Evolutionary conservation across 441 rosid species (phyloP), one percentile per base, ranked within the genome.

Genomic region (Brassica balearica): DNA sequence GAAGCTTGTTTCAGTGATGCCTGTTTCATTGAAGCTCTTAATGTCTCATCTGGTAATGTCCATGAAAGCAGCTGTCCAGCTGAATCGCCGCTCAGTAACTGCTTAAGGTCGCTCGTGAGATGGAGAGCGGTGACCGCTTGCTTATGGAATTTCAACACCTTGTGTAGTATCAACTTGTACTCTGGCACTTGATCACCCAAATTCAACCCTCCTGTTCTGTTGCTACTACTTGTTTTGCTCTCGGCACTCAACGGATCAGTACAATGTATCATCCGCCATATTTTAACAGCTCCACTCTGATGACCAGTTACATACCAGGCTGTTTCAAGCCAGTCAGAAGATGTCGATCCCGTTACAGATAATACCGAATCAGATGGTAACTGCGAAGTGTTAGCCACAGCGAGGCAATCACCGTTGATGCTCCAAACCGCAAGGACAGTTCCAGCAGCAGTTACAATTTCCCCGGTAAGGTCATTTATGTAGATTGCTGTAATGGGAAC

Each of bases 261-360:
- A 83, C 82, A 82, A 85, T 97, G 96, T 71, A 93, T 82, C 99
- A 97, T 92, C 73, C 91, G 88, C 99, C 99, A 97, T 71, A 97
- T 88, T 86, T 95, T 97, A 65, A 97, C 85, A 0, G 99, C 95
- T 34, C 99, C 99, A 83, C 98, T 97, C 83, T 95, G 99, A 82
- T 95, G 99, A 71, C 99, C 99, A 6, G 99, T 95, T 76, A 87
- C 97, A 63, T 91, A 95, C 98, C 99, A 97, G 80, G 85, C 87
- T 56, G 93, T 92, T 82, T 93, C 99, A 80, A 83, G 84, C 99
- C 99, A 97, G 85, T 97, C 99, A 0, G 99, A 95, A 82, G 78
- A 90, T 22, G 92, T 89, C 67, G 97, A 83, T 19, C 97, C 93
- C 7, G 98, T 92, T 73, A 95, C 90, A 0, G 97, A 97, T 71